phyloP scores from a whole-genome alignment of 768 basidiomycete species.

The Leccinellum luteum region DNA sequence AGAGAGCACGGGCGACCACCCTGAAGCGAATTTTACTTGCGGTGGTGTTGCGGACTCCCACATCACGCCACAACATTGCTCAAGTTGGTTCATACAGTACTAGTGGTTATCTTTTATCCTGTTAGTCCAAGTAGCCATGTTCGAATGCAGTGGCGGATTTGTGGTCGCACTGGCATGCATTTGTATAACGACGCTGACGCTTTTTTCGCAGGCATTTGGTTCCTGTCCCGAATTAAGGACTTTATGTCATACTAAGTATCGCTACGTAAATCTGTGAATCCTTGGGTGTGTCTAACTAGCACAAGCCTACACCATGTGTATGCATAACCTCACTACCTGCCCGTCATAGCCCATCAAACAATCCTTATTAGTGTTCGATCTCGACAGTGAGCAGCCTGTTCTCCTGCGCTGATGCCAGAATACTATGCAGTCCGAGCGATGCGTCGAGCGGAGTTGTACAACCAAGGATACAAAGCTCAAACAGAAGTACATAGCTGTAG shows the following conservation, averaged over 20 bases:
- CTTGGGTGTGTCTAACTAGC: background rate
- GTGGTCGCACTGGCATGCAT: too few relatives aligned
- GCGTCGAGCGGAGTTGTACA: too few relatives aligned
- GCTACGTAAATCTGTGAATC: background rate
- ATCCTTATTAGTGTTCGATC: background rate
- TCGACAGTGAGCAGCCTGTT: background rate
- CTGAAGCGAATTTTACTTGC: background rate
- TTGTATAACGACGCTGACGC: too few relatives aligned
- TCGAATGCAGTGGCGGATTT: too few relatives aligned
- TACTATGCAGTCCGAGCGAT: background rate
- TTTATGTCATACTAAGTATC: background rate
- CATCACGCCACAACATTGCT: too few relatives aligned
- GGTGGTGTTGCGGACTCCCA: background rate
- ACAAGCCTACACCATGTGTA: too few relatives aligned
- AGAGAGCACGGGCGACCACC: background rate
- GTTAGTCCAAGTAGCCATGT: background rate
- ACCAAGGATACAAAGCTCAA: too few relatives aligned
- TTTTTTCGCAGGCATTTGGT: too few relatives aligned
- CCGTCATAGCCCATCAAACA: too few relatives aligned
- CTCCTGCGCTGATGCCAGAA: background rate
- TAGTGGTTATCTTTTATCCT: background rate
- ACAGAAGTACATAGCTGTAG: too few relatives aligned
- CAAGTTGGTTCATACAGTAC: too few relatives aligned
- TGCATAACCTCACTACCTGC: too few relatives aligned
- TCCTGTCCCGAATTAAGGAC: background rate